These are phyloP conservation scores for Fragaria vesca DNA, from an alignment of 306 rosid genomes.

Conservation along the genomic window DNA sequence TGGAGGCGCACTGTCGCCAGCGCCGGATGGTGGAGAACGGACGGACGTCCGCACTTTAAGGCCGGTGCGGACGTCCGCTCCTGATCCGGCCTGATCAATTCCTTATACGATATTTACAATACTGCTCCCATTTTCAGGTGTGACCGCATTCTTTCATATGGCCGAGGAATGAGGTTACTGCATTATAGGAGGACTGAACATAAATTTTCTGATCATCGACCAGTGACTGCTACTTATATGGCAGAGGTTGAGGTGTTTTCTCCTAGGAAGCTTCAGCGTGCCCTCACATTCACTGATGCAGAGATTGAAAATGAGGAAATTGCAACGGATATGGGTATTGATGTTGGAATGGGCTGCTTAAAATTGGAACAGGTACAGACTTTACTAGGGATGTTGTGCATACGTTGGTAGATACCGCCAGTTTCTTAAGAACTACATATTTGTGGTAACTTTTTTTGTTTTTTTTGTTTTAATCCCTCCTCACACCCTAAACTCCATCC, in stretches of 20 bases:
- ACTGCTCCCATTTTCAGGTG: constrained; percentile 55
- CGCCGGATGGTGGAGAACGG: too few species aligned
- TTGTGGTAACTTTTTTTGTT: not conserved
- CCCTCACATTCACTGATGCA: constrained; percentile 79
- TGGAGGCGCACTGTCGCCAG: too few species aligned
- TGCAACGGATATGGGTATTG: constrained; percentile 28
- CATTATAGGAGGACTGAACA: constrained; percentile 65
- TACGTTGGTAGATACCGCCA: not conserved
- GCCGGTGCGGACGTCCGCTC: too few species aligned
- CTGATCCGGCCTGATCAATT: too few species aligned
- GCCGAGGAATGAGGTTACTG: constrained; percentile 71
- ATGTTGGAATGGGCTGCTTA: constrained; percentile 35
- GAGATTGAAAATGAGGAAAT: constrained; percentile 67
- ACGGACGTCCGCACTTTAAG: too few species aligned
- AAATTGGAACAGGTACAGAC: constrained; percentile 37
- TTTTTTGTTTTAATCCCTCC: not conserved
- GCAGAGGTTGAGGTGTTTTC: constrained; percentile 90
- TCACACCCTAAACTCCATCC: not conserved
- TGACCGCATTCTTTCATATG: constrained; percentile 84
- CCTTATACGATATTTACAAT: not conserved
- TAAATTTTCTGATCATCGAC: constrained; percentile 88
- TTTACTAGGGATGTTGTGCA: constrained; percentile 7
- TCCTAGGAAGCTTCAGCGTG: constrained; percentile 71
- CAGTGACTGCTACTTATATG: constrained; percentile 74
- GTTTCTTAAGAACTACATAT: not conserved